phyloP scores from a whole-genome alignment of 2,329 filamentous ascomycete genomes.

The Phaeomoniella chlamydospora region DNA sequence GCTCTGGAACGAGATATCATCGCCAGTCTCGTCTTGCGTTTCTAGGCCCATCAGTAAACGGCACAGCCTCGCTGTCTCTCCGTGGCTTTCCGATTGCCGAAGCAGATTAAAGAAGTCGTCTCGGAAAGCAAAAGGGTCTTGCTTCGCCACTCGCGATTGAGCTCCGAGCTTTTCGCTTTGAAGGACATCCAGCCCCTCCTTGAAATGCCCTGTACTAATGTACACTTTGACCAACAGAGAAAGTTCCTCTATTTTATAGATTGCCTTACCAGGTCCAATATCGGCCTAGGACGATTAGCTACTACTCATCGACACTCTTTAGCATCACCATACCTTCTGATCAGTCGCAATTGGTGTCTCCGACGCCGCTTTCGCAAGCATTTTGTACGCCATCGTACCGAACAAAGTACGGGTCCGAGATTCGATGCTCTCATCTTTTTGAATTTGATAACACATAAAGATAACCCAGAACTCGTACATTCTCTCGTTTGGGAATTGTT shows the following conservation, averaged over 20 bases:
- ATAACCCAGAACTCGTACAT: conserved; percentile 36
- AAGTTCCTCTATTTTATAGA: conserved; percentile 31
- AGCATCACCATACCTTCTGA: background rate
- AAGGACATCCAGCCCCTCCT: conserved; percentile 26
- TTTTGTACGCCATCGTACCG: conserved; percentile 34
- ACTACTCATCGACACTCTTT: too few species aligned
- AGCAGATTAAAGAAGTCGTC: conserved; percentile 21
- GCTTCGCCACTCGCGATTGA: conserved; percentile 24
- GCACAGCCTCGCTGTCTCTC: conserved; percentile 19
- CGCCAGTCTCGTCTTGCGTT: conserved; percentile 26
- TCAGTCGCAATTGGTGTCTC: background rate
- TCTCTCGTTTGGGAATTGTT: conserved; percentile 30
- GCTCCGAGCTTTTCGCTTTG: conserved; percentile 25
- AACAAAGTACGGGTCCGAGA: conserved; percentile 29
- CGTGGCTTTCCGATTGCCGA: conserved; percentile 22
- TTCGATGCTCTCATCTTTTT: conserved; percentile 18
- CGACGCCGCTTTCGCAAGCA: conserved; percentile 29
- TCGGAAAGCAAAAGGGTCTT: conserved; percentile 25
- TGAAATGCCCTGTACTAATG: conserved; percentile 21
- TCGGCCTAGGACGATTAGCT: conserved; percentile 4
- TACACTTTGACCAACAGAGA: conserved; percentile 28
- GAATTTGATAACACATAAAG: conserved; percentile 27
- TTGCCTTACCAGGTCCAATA: conserved; percentile 24
- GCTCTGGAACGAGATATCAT: conserved; percentile 10
- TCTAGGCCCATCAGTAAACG: conserved; percentile 13